A percentile compares a stretch with the other conserved stretches of the same genome.
phyloP scores from a whole-genome alignment of 805 yeast species.

The Nematodospora valgi region DNA sequence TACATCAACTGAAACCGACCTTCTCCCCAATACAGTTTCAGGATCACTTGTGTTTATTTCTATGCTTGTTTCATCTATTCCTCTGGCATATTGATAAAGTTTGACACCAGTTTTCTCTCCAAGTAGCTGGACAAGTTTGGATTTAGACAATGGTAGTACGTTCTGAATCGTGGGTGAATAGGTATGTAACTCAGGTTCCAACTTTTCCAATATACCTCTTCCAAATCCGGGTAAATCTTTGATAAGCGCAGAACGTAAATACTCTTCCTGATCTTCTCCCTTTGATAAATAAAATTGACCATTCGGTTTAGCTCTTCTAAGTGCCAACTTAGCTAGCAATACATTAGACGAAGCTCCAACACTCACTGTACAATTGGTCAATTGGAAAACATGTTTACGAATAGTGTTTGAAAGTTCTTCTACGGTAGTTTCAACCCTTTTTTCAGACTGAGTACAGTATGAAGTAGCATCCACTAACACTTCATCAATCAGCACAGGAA shows the following conservation, averaged over 20 bases:
- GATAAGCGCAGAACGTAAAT: constrained; percentile 33
- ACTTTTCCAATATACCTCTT: constrained; percentile 42
- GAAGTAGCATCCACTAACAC: constrained; percentile 68
- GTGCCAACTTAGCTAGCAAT: constrained; percentile 70
- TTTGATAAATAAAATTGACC: constrained; percentile 46
- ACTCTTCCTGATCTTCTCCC: constrained; percentile 22
- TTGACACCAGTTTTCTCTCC: constrained; percentile 74
- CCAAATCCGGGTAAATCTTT: constrained; percentile 65
- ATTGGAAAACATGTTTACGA: constrained; percentile 35
- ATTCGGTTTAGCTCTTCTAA: constrained; percentile 76
- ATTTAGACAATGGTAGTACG: constrained; percentile 30
- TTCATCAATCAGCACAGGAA: constrained; percentile 91
- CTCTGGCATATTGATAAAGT: constrained; percentile 57
- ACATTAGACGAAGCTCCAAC: constrained; percentile 77
- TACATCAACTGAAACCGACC: constrained; percentile 82
- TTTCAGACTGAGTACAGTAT: constrained; percentile 13
- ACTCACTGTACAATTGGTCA: constrained; percentile 68
- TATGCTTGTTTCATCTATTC: constrained; percentile 62
- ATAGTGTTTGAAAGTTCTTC: constrained; percentile 28
- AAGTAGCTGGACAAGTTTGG: constrained; percentile 41
- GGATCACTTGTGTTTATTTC: constrained; percentile 47
- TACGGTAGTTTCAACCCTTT: constrained; percentile 10
- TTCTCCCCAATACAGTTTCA: constrained; percentile 49
- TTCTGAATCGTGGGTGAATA: constrained; percentile 27
- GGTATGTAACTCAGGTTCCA: constrained; percentile 30